Evolutionary conservation across 345 rosid species (phyloP).

Genomic region (Hypericum perforatum): DNA sequence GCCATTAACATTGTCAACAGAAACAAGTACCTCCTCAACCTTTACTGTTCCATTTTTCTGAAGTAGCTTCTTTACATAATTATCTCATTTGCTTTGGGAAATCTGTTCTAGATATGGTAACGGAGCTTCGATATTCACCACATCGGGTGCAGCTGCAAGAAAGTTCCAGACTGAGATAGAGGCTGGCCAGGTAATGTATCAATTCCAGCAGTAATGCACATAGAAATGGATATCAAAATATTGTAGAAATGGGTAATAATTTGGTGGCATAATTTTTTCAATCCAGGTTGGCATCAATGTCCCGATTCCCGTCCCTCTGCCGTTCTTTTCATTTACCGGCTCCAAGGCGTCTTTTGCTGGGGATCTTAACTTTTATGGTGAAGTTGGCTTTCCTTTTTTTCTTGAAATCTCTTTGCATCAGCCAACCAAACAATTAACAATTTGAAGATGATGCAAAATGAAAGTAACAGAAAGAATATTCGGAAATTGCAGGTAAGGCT

Average conservation of each 20-base stretch:
- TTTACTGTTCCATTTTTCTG: slow-evolving; percentile 3
- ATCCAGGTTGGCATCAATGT: slow-evolving; percentile 87
- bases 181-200: slow-evolving; percentile 83
- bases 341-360: slow-evolving; percentile 92
- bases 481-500: slow-evolving; percentile 63
- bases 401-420: not conserved
- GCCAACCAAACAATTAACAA: not conserved
- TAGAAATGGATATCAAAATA: no score
- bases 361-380: slow-evolving; percentile 96
- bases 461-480: not conserved
- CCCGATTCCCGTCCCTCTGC: slow-evolving; percentile 94
- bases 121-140: slow-evolving; percentile 85
- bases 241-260: not conserved
- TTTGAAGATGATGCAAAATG: not conserved
- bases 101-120: slow-evolving; percentile 58
- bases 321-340: slow-evolving; percentile 93
- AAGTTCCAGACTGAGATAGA: slow-evolving; percentile 89
- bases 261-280: slow-evolving; percentile 6
- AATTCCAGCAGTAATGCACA: not conserved
- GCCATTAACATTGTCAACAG: slow-evolving; percentile 71
- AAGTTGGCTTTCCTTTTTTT: slow-evolving; percentile 1
- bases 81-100: slow-evolving; percentile 2
- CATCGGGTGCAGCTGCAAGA: slow-evolving; percentile 89
- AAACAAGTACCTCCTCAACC: slow-evolving; percentile 45
- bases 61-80: not conserved